A percentile compares a stretch with the other conserved stretches of the same genome.
Evolutionary conservation across 2,329 filamentous ascomycete species (phyloP).

Genomic region (Diplocarpon rosae): DNA sequence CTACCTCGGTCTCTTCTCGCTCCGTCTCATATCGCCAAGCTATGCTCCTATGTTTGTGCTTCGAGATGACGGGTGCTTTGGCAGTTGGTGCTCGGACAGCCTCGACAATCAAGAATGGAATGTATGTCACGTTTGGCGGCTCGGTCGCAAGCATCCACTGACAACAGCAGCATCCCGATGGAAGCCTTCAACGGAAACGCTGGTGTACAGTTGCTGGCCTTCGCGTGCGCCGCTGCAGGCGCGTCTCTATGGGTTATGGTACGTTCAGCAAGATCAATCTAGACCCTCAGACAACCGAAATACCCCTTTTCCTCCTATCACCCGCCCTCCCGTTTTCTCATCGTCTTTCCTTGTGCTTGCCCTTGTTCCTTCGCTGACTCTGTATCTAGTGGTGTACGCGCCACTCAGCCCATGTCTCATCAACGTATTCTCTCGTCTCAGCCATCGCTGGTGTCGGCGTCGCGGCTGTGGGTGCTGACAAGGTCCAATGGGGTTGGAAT

Average conservation of each 20-base stretch:
- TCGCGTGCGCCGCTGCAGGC: slow-evolving; percentile 51
- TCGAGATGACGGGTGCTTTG: slow-evolving; percentile 58
- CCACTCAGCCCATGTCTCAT: slow-evolving; percentile 62
- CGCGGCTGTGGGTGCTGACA: slow-evolving; percentile 48
- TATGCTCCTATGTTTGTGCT: slow-evolving; percentile 54
- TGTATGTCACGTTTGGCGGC: background rate
- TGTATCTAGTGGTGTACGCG: slow-evolving; percentile 50
- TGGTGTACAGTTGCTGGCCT: slow-evolving; percentile 57
- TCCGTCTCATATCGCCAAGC: slow-evolving; percentile 61
- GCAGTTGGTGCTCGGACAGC: slow-evolving; percentile 59
- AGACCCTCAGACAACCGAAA: no score
- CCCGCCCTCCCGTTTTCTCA: no score
- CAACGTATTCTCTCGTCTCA: slow-evolving; percentile 61
- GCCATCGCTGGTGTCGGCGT: slow-evolving; percentile 59
- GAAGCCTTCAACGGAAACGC: slow-evolving; percentile 47
- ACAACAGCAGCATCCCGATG: slow-evolving; percentile 45
- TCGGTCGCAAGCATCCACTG: background rate
- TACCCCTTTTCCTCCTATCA: no score
- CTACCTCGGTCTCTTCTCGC: slow-evolving; percentile 70
- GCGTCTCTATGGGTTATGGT: slow-evolving; percentile 63
- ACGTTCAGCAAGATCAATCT: no score
- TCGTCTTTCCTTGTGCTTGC: no score
- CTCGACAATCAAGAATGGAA: slow-evolving; percentile 67
- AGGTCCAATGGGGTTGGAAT: slow-evolving; percentile 63
- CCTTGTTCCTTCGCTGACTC: no score